phyloP scores from a whole-genome alignment of 306 rosid species.

The Malus sieversii region DNA sequence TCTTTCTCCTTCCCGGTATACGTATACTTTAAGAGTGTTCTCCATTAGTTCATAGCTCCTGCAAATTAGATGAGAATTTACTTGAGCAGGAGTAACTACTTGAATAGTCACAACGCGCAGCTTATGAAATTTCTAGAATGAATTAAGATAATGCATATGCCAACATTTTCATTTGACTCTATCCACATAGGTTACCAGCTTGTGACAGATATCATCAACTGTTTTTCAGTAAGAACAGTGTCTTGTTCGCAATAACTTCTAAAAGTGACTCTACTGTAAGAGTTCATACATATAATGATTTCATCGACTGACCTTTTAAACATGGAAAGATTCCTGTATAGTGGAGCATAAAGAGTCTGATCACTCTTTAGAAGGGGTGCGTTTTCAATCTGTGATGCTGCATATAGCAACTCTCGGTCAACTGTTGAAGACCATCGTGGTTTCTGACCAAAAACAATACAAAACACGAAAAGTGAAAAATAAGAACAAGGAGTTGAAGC shows the following conservation, averaged over 20 bases:
- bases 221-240: neutral
- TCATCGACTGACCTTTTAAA: conserved; percentile 51
- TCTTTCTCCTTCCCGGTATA: conserved; percentile 70
- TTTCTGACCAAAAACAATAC: conserved; percentile 23
- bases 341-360: conserved; percentile 52
- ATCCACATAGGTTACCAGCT: neutral
- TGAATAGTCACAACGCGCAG: neutral
- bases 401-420: conserved; percentile 52
- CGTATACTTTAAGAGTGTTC: conserved; percentile 59
- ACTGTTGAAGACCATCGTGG: conserved; percentile 58
- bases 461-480: conserved; percentile 4
- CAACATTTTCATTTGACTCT: neutral
- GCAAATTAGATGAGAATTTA: conserved; percentile 2
- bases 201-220: neutral
- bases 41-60: conserved; percentile 98
- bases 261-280: neutral
- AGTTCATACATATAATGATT: neutral
- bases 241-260: neutral
- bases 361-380: conserved; percentile 49
- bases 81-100: conserved; percentile 13
- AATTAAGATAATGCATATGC: neutral
- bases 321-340: conserved; percentile 64
- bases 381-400: conserved; percentile 57
- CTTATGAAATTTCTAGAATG: neutral
- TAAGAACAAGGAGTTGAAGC: conserved; percentile 14